Evolutionary conservation across 257 asterid genomes (phyloP).

Genomic region (Scutellaria barbata): DNA sequence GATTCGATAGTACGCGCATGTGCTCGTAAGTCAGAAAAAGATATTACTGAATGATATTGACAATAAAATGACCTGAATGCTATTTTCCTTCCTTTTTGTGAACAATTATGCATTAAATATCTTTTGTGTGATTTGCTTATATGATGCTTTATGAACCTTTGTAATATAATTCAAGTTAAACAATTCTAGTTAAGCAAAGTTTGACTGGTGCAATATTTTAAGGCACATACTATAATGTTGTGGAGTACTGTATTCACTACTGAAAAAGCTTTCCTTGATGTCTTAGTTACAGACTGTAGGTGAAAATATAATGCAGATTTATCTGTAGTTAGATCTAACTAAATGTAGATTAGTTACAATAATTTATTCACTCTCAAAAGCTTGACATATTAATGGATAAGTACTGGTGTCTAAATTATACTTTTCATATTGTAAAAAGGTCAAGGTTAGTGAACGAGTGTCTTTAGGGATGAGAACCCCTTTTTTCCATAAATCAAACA

Average conservation of each 20-base stretch:
- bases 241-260: conserved; percentile 16
- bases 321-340: not conserved
- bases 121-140: conserved; percentile 17
- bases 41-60: conserved; percentile 20
- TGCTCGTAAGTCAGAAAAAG: conserved; percentile 82
- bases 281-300: conserved; percentile 11
- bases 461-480: not conserved
- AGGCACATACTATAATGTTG: not conserved
- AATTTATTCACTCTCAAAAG: not conserved
- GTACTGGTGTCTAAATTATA: conserved; percentile 1
- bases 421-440: not conserved
- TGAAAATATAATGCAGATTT: conserved; percentile 15
- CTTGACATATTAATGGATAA: not conserved
- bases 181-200: conserved; percentile 9
- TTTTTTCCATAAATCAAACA: not conserved
- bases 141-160: not conserved
- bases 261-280: conserved; percentile 2
- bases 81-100: not conserved
- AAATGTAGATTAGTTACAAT: not conserved
- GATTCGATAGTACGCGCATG: conserved; percentile 81
- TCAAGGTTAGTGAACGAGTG: not conserved
- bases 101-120: conserved; percentile 14
- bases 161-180: not conserved
- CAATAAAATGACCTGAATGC: conserved; percentile 13
- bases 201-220: conserved; percentile 23